Evolutionary conservation across 345 rosid genomes (phyloP).

Genomic region (Jatropha curcas): DNA sequence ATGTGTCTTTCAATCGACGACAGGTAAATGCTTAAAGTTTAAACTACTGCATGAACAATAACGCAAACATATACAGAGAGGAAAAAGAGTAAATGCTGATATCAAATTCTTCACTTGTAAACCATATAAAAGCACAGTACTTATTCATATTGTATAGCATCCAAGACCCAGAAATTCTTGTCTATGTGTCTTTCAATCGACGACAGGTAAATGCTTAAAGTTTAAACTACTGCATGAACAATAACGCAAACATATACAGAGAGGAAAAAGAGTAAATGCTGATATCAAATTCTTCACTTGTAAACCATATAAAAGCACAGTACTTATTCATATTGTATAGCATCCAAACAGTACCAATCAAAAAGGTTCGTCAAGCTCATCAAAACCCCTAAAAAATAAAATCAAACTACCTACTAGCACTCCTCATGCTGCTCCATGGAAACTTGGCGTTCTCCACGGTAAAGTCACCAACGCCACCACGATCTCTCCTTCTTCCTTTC

Average conservation of each 20-base stretch:
- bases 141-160: neutral
- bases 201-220: too few relatives aligned
- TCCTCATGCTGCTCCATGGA: constrained; percentile 72
- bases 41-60: too few relatives aligned
- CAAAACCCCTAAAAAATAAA: neutral
- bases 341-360: neutral
- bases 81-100: too few relatives aligned
- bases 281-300: neutral
- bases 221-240: too few relatives aligned
- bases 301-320: neutral
- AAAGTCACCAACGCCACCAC: constrained; percentile 4
- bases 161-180: neutral
- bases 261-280: too few relatives aligned
- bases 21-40: too few relatives aligned
- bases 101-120: neutral
- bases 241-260: too few relatives aligned
- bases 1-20: too few relatives aligned
- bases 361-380: constrained; percentile 56
- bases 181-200: too few relatives aligned
- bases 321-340: neutral
- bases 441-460: constrained; percentile 21
- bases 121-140: neutral
- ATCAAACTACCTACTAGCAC: constrained; percentile 9
- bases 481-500: constrained; percentile 25
- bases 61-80: too few relatives aligned